Base-by-base conservation (phyloP, 768 basidiomycete genomes). In the Rhodosporidiobolus sp. region DNA sequence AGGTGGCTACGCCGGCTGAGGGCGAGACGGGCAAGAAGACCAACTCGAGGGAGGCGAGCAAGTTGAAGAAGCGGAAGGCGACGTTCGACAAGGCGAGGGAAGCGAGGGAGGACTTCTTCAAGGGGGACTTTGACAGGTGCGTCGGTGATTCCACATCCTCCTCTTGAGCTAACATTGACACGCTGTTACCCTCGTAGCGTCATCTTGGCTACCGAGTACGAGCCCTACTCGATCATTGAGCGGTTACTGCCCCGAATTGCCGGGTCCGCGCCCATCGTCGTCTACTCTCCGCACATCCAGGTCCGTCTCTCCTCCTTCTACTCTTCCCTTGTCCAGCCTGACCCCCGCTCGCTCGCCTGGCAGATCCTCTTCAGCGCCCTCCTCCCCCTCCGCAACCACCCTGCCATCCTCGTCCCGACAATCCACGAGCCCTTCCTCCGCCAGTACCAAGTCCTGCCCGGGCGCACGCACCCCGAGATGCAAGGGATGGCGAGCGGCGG, bases 391-490 rank as follows among this genome's bases (percentile, higher is more conserved):
- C 87, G 91, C 58, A 82, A 85, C 34, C 78, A 85, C 52, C 87
- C 89, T 16, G 81, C 85, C 72, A 94, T 87, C 81, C 83, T 98
- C 19, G 88, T 87, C 45, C 89, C 92, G 14, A 88, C 85, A 24
- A 82, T 98, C 43, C 89, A 90, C 5, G 95, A 98, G 81, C 84
- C 87, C 19, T 97, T 91, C 89, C 81, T 92, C 53, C 87, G 95
- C 38, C 86, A 87, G 73, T 99, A 98, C 82, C 95, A 98, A 80
- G 89, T 94, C 24, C 84, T 99, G n/a, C 96, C 96, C 32, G 95
- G 96, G 32, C 86, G 96, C 48, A 95, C 92, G 52, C 96, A 99
- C 83, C 96, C 96, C 7, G 87, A 86, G 74, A 98, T 99, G 96
- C 88, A 85, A 67, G 90, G 88, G 69, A 89, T 91, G 30, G 92